phyloP scores from a whole-genome alignment of 257 asterid genomes.

The Oldenlandia corymbosa region DNA sequence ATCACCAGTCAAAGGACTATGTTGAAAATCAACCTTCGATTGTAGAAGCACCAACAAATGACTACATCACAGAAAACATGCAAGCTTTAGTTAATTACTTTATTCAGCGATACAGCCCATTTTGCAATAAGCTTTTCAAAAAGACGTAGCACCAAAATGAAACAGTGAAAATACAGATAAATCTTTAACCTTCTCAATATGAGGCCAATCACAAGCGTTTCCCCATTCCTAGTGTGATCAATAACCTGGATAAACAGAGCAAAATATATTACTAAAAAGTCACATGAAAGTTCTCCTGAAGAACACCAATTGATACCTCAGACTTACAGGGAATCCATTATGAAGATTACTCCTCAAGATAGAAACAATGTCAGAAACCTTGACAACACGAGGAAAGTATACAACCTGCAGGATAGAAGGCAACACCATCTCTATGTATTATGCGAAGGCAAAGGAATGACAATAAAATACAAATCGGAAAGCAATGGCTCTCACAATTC shows the following conservation, averaged over 20 bases:
- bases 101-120: not conserved
- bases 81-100: not conserved
- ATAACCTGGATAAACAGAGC: conserved; percentile 51
- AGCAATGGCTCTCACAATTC: not conserved
- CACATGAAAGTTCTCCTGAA: conserved; percentile 6
- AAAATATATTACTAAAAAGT: conserved; percentile 17
- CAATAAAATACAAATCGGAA: not conserved
- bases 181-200: conserved; percentile 71
- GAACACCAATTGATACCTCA: conserved; percentile 9
- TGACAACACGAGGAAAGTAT: conserved; percentile 84
- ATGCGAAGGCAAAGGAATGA: conserved; percentile 1
- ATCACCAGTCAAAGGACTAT: conserved; percentile 75
- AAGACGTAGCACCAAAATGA: conserved; percentile 2
- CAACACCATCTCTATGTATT: conserved; percentile 14
- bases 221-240: conserved; percentile 85
- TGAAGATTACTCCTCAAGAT: conserved; percentile 84
- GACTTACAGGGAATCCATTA: conserved; percentile 94
- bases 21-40: conserved; percentile 95
- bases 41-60: conserved; percentile 91
- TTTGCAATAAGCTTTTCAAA: not conserved
- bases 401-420: conserved; percentile 52
- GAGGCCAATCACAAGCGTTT: conserved; percentile 91
- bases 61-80: conserved; percentile 43
- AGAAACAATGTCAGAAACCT: conserved; percentile 78
- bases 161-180: not conserved